Percentiles rank a stretch among this genome's conserved stretches.
Conservation (phyloP, 371 early-diverging fungal genomes). For the Homolaphlyctis polyrhiza region DNA sequence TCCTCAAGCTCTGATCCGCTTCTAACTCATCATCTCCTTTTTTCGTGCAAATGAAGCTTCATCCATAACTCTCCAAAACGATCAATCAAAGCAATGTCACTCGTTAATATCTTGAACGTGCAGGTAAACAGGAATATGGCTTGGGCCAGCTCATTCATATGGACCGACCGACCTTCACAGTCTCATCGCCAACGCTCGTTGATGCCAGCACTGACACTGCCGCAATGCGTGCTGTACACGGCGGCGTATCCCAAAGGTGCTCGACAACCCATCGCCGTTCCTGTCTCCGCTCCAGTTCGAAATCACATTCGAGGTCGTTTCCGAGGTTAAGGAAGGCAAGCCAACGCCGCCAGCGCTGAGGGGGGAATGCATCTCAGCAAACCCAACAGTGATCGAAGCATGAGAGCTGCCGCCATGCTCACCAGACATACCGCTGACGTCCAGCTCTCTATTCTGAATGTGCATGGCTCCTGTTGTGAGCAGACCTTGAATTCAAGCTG, state of each 20-base stretch:
- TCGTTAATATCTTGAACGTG: constrained; percentile 2
- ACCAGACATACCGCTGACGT: background rate
- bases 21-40: no score
- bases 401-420: background rate
- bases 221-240: background rate
- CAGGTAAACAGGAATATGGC: background rate
- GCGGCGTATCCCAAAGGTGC: constrained; percentile 40
- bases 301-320: constrained; percentile 94
- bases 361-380: no score
- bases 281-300: constrained; percentile 81
- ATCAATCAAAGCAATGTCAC: background rate
- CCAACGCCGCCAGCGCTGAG: background rate
- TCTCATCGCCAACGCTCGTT: background rate
- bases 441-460: background rate
- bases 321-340: constrained; percentile 80
- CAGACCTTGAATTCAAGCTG: constrained; percentile 95
- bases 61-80: background rate
- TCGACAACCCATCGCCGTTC: constrained; percentile 79
- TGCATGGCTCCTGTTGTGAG: background rate
- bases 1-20: constrained; percentile 6
- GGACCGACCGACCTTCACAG: background rate
- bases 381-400: no score
- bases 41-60: no score
- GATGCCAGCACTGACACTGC: background rate
- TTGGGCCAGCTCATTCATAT: background rate